Evolutionary conservation across 1,139 yeast genomes (phyloP).

Genomic region (Candida sojae): DNA sequence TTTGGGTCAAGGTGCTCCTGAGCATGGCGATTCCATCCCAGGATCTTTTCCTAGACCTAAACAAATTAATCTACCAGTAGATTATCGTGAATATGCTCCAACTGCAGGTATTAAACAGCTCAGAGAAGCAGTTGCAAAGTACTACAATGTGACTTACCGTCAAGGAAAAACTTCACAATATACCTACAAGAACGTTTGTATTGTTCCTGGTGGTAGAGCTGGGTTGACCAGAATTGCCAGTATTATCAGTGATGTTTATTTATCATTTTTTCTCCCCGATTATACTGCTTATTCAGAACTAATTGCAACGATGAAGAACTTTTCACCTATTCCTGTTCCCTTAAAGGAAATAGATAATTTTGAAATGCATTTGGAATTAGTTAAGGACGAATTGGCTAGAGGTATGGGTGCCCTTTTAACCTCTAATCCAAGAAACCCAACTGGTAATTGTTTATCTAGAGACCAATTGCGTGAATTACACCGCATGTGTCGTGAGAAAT

Average conservation of each 20-base stretch:
- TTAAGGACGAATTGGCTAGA: constrained; percentile 56
- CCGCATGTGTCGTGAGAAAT: constrained; percentile 56
- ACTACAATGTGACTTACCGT: constrained; percentile 61
- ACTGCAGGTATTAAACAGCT: constrained; percentile 62
- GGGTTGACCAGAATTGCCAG: constrained; percentile 70
- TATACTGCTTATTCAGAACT: constrained; percentile 75
- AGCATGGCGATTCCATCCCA: constrained; percentile 62
- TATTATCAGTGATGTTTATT: constrained; percentile 60
- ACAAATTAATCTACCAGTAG: constrained; percentile 51
- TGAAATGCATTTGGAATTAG: constrained; percentile 57
- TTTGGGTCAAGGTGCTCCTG: constrained; percentile 73
- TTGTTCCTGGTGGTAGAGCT: constrained; percentile 73
- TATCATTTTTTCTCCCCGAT: constrained; percentile 67
- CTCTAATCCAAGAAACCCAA: constrained; percentile 69
- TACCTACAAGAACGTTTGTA: constrained; percentile 65
- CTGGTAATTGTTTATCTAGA: constrained; percentile 60
- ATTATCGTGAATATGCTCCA: constrained; percentile 62
- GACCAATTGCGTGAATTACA: constrained; percentile 55
- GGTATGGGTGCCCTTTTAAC: constrained; percentile 66
- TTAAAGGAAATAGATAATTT: constrained; percentile 61
- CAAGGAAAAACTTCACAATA: constrained; percentile 52
- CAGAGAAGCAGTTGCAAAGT: constrained; percentile 63
- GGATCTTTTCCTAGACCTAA: constrained; percentile 64
- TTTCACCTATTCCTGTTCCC: constrained; percentile 70
- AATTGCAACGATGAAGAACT: constrained; percentile 66